Percentiles rank a stretch among this genome's conserved stretches.
phyloP scores from a whole-genome alignment of 1,139 yeast species.

The Suhomyces coccinellae region DNA sequence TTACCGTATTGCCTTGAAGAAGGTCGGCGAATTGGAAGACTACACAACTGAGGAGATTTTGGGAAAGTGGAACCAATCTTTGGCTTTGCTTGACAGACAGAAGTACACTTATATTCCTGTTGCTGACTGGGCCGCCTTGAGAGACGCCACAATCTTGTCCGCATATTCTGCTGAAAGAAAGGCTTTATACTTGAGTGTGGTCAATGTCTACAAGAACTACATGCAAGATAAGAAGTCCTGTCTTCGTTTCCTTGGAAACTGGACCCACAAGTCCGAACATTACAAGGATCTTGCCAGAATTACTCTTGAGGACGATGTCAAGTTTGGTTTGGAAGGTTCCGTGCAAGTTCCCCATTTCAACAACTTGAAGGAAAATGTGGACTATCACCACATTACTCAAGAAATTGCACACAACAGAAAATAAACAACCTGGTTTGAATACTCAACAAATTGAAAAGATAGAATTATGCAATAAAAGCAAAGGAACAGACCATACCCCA shows the following conservation, averaged over 20 bases:
- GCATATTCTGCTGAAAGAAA: slow-evolving; percentile 45
- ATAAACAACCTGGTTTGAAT: not conserved
- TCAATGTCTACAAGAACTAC: slow-evolving; percentile 50
- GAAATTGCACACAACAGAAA: slow-evolving; percentile 15
- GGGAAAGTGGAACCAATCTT: slow-evolving; percentile 60
- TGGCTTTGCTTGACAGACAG: slow-evolving; percentile 52
- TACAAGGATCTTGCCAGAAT: slow-evolving; percentile 23
- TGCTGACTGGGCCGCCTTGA: slow-evolving; percentile 86
- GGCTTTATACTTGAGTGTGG: slow-evolving; percentile 57
- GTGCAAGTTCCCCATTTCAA: slow-evolving; percentile 28
- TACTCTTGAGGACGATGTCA: slow-evolving; percentile 21
- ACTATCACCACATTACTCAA: slow-evolving; percentile 27
- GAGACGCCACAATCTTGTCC: slow-evolving; percentile 71
- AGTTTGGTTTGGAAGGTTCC: slow-evolving; percentile 22
- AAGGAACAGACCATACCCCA: too few relatives aligned
- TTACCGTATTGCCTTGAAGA: slow-evolving; percentile 73
- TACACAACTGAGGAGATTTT: slow-evolving; percentile 58
- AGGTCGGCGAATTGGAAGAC: slow-evolving; percentile 61
- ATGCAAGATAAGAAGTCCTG: slow-evolving; percentile 42
- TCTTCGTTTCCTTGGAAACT: slow-evolving; percentile 33
- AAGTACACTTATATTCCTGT: slow-evolving; percentile 66
- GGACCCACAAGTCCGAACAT: slow-evolving; percentile 31
- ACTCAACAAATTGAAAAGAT: not conserved
- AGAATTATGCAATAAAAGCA: too few relatives aligned
- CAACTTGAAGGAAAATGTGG: slow-evolving; percentile 30